Evolutionary conservation across 2,329 filamentous ascomycete genomes (phyloP).

Genomic region (Penicillium sclerotiorum): DNA sequence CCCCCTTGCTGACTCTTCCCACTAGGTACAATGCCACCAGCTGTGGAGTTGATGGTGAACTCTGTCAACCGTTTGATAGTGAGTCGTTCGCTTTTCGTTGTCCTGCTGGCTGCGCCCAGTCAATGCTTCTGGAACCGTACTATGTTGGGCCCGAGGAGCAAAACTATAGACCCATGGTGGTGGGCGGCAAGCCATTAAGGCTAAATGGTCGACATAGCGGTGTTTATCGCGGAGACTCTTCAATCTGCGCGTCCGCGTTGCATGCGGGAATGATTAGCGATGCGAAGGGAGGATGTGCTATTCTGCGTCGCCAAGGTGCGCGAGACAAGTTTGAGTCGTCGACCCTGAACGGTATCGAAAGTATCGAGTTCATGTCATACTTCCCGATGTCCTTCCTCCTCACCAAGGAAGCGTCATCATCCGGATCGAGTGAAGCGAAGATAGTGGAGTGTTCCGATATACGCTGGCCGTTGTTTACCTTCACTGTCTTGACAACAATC

Average conservation of each 20-base stretch:
- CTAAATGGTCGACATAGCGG: slow-evolving; percentile 45
- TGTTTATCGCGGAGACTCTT: slow-evolving; percentile 62
- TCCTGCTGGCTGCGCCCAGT: slow-evolving; percentile 58
- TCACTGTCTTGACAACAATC: slow-evolving; percentile 58
- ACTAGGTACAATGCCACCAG: slow-evolving; percentile 37
- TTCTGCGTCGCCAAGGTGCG: slow-evolving; percentile 57
- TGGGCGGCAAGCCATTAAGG: slow-evolving; percentile 54
- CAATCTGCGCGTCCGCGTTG: slow-evolving; percentile 62
- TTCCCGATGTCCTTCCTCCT: slow-evolving; percentile 58
- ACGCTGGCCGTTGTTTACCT: slow-evolving; percentile 60
- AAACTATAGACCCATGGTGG: slow-evolving; percentile 57
- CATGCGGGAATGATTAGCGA: slow-evolving; percentile 62
- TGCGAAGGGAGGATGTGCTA: slow-evolving; percentile 58
- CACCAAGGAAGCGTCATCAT: slow-evolving; percentile 17
- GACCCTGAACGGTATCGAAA: slow-evolving; percentile 54
- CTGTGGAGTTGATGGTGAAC: slow-evolving; percentile 61
- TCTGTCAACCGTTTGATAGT: slow-evolving; percentile 60
- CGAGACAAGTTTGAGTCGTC: slow-evolving; percentile 49
- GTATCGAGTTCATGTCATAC: slow-evolving; percentile 57
- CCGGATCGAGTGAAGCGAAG: slow-evolving; percentile 30
- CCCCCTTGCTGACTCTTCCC: background rate
- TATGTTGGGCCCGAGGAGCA: slow-evolving; percentile 58
- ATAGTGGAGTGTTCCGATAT: slow-evolving; percentile 54
- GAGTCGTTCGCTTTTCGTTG: slow-evolving; percentile 59
- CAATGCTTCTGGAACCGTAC: slow-evolving; percentile 57